Evolutionary conservation across 768 basidiomycete genomes (phyloP).

Genomic region (Pulveroboletus ravenelii): DNA sequence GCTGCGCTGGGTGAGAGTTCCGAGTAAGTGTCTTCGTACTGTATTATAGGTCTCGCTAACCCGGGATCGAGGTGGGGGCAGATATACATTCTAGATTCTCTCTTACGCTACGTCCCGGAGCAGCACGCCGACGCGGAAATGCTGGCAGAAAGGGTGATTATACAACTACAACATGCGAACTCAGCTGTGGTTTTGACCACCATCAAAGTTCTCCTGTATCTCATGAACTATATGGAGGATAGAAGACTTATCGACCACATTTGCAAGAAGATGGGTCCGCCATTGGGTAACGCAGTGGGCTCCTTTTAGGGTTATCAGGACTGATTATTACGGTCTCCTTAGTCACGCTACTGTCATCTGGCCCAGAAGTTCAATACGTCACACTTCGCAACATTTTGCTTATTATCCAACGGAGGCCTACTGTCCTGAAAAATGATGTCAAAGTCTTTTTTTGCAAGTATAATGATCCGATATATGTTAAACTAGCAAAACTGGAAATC

Average conservation of each 20-base stretch:
- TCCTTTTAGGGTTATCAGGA: neutral
- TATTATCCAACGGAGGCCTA: constrained; percentile 91
- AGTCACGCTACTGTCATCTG: constrained; percentile 95
- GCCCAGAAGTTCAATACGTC: constrained; percentile 98
- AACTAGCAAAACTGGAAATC: constrained; percentile 96
- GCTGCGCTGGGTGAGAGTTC: constrained; percentile 93
- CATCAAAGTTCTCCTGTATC: constrained; percentile 89
- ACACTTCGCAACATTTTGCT: constrained; percentile 93
- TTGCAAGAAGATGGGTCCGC: constrained; percentile 98
- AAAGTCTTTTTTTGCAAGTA: constrained; percentile 99
- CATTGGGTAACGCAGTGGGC: constrained; percentile 57
- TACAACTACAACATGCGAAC: constrained; percentile 96
- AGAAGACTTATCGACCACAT: constrained; percentile 80
- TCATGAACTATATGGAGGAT: constrained; percentile 99
- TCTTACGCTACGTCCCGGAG: constrained; percentile 92
- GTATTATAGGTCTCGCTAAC: constrained; percentile 9
- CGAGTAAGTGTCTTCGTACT: constrained; percentile 59
- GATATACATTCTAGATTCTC: constrained; percentile 93
- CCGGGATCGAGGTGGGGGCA: constrained; percentile 82
- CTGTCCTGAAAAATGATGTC: constrained; percentile 93
- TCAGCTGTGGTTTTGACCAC: constrained; percentile 99
- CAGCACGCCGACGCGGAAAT: constrained; percentile 83
- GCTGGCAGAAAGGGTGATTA: constrained; percentile 91
- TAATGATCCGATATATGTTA: constrained; percentile 98
- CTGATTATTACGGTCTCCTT: constrained; percentile 4